These are phyloP conservation scores for Lactarius evosmus DNA, from an alignment of 768 basidiomycete species.

Conservation along the genomic window DNA sequence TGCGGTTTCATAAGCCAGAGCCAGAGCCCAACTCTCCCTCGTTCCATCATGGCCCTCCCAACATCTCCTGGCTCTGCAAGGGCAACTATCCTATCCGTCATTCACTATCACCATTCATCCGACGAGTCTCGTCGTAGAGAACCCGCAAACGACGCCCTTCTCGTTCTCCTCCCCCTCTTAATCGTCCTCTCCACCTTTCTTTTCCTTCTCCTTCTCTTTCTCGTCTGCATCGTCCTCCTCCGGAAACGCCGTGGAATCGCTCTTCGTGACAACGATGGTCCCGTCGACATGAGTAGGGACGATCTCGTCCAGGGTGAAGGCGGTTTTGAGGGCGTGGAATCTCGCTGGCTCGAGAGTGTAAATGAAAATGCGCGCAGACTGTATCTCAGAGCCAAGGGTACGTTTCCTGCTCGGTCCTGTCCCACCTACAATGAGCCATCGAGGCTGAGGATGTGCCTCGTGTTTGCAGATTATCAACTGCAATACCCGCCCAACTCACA, in stretches of 20 bases:
- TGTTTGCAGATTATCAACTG: constrained; percentile 65
- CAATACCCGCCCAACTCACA: constrained; percentile 95
- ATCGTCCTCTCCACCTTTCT: constrained; percentile 92
- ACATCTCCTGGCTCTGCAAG: not conserved
- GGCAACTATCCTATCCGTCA: constrained; percentile 4
- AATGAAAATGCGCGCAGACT: constrained; percentile 60
- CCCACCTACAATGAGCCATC: constrained; percentile 9
- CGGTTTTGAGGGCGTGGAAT: constrained; percentile 88
- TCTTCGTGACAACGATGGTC: constrained; percentile 84
- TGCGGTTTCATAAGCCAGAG: not conserved
- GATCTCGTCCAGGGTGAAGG: constrained; percentile 90
- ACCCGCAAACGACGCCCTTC: constrained; percentile 58
- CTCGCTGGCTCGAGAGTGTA: constrained; percentile 88
- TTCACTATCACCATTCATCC: constrained; percentile 1
- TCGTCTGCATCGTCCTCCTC: constrained; percentile 84
- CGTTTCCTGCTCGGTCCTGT: constrained; percentile 28
- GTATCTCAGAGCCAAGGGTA: constrained; percentile 88
- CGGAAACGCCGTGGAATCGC: constrained; percentile 73
- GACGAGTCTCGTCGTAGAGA: constrained; percentile 25
- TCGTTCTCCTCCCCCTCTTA: constrained; percentile 89
- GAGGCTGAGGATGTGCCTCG: constrained; percentile 14
- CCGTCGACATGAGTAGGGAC: constrained; percentile 88
- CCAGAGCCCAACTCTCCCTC: not conserved
- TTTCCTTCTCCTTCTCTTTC: constrained; percentile 87
- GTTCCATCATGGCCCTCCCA: constrained; percentile 1